Percentiles rank a stretch among this genome's conserved stretches.
Evolutionary conservation across 306 rosid genomes (phyloP).

Genomic region (Cucurbita maxima): DNA sequence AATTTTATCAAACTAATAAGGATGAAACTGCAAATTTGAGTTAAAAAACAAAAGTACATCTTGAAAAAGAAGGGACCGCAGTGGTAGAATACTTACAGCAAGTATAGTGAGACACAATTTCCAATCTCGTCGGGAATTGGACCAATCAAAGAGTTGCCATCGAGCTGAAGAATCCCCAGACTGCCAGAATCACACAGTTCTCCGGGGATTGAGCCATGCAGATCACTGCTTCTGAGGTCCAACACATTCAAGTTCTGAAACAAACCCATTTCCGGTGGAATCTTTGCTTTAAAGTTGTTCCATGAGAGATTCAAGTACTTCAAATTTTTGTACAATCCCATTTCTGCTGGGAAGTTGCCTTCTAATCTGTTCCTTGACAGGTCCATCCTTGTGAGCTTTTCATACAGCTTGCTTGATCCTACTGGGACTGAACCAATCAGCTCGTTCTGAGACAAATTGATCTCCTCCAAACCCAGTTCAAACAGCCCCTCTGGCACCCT

Average conservation of each 20-base stretch:
- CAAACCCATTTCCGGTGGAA: constrained; percentile 57
- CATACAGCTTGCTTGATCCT: constrained; percentile 45
- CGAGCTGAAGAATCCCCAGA: constrained; percentile 61
- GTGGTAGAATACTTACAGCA: constrained; percentile 40
- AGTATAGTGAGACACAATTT: constrained; percentile 66
- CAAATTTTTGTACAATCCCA: constrained; percentile 42
- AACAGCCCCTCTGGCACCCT: constrained; percentile 64
- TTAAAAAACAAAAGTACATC: neutral
- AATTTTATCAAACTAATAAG: no score
- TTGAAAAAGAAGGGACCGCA: neutral
- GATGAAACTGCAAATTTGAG: no score
- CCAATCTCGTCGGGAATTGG: constrained; percentile 68
- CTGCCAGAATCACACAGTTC: constrained; percentile 70
- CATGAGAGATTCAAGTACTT: constrained; percentile 69
- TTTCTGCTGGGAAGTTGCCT: constrained; percentile 58
- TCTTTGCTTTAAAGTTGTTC: constrained; percentile 57
- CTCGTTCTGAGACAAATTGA: constrained; percentile 47
- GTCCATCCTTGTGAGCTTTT: constrained; percentile 40
- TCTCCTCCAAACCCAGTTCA: constrained; percentile 55
- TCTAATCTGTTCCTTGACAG: constrained; percentile 48
- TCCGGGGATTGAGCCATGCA: constrained; percentile 51
- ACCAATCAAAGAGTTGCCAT: constrained; percentile 61
- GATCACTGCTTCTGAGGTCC: constrained; percentile 46
- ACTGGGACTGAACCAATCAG: constrained; percentile 47
- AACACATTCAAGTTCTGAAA: constrained; percentile 45